Conservation (phyloP, 2,329 filamentous ascomycete species). For the Orbilia quercus region DNA sequence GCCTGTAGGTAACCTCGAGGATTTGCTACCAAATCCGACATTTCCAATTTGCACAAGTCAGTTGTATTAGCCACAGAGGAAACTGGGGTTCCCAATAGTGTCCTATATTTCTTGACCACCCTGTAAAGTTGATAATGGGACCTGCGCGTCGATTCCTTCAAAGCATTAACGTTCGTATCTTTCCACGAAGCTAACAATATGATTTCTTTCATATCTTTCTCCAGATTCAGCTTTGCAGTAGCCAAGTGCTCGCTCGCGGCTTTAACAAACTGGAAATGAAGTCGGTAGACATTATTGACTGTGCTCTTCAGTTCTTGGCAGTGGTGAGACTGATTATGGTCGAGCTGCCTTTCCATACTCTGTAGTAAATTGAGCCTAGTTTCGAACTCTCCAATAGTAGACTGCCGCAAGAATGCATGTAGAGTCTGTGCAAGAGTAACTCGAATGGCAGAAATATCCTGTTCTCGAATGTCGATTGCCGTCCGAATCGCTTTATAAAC, state of each 20-base stretch:
- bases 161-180: slow-evolving; percentile 90
- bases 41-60: slow-evolving; percentile 38
- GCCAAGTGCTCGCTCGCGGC: slow-evolving; percentile 12
- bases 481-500: slow-evolving; percentile 90
- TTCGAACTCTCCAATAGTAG: slow-evolving; percentile 82
- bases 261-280: slow-evolving; percentile 43
- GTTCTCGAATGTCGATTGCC: slow-evolving; percentile 69
- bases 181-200: slow-evolving; percentile 96
- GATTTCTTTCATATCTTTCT: slow-evolving; percentile 93
- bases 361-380: slow-evolving; percentile 76
- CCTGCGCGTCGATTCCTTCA: slow-evolving; percentile 87
- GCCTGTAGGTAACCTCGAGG: slow-evolving; percentile 61
- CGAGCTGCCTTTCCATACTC: slow-evolving; percentile 30
- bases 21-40: not conserved
- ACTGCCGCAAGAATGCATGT: slow-evolving; percentile 80
- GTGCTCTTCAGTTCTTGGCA: slow-evolving; percentile 23
- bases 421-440: slow-evolving; percentile 78
- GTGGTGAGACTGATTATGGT: slow-evolving; percentile 18
- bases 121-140: slow-evolving; percentile 94
- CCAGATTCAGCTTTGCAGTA: slow-evolving; percentile 76
- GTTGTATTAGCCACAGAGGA: slow-evolving; percentile 63
- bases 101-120: slow-evolving; percentile 88
- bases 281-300: slow-evolving; percentile 26
- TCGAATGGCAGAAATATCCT: slow-evolving; percentile 73
- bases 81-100: slow-evolving; percentile 79